Percentiles rank a stretch among this genome's conserved stretches.
These are phyloP conservation scores for Meyerozyma smithsonii DNA, from an alignment of 1,139 yeast species.

Conservation along the genomic window DNA sequence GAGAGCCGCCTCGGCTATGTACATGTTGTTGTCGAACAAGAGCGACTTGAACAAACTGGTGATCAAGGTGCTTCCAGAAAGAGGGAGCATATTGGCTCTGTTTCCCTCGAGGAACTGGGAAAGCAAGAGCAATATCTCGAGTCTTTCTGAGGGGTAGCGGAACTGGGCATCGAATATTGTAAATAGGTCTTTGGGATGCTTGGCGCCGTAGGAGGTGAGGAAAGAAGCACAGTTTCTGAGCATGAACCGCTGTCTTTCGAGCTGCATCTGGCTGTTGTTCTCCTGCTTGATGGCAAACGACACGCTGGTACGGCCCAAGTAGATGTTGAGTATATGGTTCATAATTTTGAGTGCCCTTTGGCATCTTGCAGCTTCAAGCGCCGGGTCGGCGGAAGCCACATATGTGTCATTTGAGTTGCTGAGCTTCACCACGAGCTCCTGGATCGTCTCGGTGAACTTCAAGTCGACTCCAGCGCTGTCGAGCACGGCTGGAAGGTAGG, in stretches of 20 bases:
- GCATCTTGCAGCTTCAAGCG: slow-evolving; percentile 17
- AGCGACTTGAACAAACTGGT: slow-evolving; percentile 38
- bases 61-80: slow-evolving; percentile 36
- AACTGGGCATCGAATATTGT: slow-evolving; percentile 29
- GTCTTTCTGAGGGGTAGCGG: slow-evolving; percentile 23
- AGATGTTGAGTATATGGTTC: slow-evolving; percentile 26
- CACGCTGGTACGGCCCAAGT: slow-evolving; percentile 20
- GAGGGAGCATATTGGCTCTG: slow-evolving; percentile 27
- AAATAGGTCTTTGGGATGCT: slow-evolving; percentile 29
- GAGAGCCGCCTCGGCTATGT: slow-evolving; percentile 37
- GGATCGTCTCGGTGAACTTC: slow-evolving; percentile 36
- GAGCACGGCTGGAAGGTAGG: slow-evolving; percentile 50
- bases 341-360: slow-evolving; percentile 23
- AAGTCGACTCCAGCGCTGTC: slow-evolving; percentile 55
- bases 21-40: slow-evolving; percentile 41
- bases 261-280: slow-evolving; percentile 26
- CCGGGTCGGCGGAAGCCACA: slow-evolving; percentile 15
- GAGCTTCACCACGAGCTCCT: slow-evolving; percentile 32
- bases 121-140: slow-evolving; percentile 32
- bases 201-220: slow-evolving; percentile 36
- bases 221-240: slow-evolving; percentile 38
- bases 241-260: slow-evolving; percentile 48
- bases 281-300: slow-evolving; percentile 11
- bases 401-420: slow-evolving; percentile 19
- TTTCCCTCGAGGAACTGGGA: slow-evolving; percentile 22